Evolutionary conservation across 495 filamentous ascomycete species (phyloP).

Genomic region (Saxophila tyrrhenica): DNA sequence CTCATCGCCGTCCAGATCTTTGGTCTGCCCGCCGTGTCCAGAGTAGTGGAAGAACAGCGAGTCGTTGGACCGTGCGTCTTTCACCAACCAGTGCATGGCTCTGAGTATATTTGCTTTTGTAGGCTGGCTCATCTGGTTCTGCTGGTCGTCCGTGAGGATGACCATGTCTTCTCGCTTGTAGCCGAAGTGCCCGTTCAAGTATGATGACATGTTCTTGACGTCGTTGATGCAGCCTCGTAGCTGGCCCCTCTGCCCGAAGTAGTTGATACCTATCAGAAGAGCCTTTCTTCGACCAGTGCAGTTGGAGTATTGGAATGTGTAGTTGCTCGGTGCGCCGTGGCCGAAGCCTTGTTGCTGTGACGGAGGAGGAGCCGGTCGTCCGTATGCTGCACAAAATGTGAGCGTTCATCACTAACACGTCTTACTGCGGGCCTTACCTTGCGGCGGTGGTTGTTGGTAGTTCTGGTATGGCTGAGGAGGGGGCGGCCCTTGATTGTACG

Average conservation of each 20-base stretch:
- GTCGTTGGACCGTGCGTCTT: constrained; percentile 86
- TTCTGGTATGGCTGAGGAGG: constrained; percentile 3
- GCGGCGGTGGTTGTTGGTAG: constrained; percentile 6
- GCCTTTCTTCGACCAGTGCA: constrained; percentile 90
- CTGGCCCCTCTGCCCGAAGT: constrained; percentile 87
- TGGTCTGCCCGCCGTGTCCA: constrained; percentile 94
- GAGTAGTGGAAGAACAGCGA: constrained; percentile 99
- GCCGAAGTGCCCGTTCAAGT: constrained; percentile 79
- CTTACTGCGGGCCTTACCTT: background rate
- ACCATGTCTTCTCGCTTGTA: constrained; percentile 98
- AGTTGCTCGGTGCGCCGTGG: constrained; percentile 62
- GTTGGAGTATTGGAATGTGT: constrained; percentile 81
- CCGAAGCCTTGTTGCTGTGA: constrained; percentile 56
- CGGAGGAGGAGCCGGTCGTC: constrained; percentile 33
- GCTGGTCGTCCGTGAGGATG: constrained; percentile 90
- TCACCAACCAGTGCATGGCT: constrained; percentile 98
- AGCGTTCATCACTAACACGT: background rate
- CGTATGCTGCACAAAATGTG: background rate
- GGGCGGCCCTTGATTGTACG: constrained; percentile 9
- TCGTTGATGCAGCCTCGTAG: constrained; percentile 95
- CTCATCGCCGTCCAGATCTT: constrained; percentile 87
- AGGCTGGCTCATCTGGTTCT: constrained; percentile 92
- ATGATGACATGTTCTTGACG: constrained; percentile 92
- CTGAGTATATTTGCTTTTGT: constrained; percentile 92
- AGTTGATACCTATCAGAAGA: constrained; percentile 93